Evolutionary conservation across 2,329 filamentous ascomycete species (phyloP).

Genomic region (Apiospora saccharicola): DNA sequence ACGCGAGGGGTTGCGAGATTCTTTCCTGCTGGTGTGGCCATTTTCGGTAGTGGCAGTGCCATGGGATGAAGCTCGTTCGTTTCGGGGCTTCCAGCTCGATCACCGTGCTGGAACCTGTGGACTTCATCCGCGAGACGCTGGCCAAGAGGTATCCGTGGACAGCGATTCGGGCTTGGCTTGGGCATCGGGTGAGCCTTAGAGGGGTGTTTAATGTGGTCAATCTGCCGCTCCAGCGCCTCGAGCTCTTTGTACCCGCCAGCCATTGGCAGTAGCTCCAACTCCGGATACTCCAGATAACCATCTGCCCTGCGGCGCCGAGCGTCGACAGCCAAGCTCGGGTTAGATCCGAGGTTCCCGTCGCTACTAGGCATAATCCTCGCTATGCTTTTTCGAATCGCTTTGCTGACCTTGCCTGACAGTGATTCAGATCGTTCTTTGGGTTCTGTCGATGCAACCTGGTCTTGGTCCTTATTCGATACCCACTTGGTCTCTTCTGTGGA

Average conservation of each 20-base stretch:
- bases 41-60: neutral
- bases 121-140: constrained; percentile 38
- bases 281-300: constrained; percentile 43
- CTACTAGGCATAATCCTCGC: constrained; percentile 34
- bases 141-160: constrained; percentile 32
- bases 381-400: constrained; percentile 36
- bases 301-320: neutral
- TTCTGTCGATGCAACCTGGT: constrained; percentile 12
- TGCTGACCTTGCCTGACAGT: constrained; percentile 37
- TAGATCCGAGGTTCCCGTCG: neutral
- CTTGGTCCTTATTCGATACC: neutral
- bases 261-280: constrained; percentile 45
- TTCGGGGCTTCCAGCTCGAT: constrained; percentile 22
- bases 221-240: constrained; percentile 42
- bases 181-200: neutral
- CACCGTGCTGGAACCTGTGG: constrained; percentile 35
- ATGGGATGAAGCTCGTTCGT: constrained; percentile 11
- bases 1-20: neutral
- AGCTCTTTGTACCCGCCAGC: constrained; percentile 42
- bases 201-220: constrained; percentile 41
- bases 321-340: neutral
- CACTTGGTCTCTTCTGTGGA: constrained; percentile 26
- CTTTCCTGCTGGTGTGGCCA: neutral
- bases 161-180: neutral
- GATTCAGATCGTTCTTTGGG: constrained; percentile 30